Evolutionary conservation across 306 rosid genomes (phyloP).

Genomic region (Crotalaria pallida): DNA sequence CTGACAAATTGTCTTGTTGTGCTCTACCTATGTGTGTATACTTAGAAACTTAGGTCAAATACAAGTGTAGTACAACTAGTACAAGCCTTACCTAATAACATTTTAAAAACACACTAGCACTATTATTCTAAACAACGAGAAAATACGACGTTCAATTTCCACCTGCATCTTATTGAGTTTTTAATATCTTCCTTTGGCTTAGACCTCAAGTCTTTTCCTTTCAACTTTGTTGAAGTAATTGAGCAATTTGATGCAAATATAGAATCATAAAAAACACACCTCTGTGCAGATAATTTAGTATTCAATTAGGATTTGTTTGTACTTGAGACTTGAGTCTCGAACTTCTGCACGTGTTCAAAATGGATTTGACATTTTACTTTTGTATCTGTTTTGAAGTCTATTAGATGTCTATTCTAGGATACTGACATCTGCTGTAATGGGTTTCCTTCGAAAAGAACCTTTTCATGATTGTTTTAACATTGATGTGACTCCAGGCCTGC

Average conservation of each 20-base stretch:
- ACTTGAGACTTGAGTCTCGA: background rate
- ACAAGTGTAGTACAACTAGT: background rate
- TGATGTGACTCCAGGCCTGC: constrained; percentile 35
- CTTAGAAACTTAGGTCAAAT: background rate
- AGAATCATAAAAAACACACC: background rate
- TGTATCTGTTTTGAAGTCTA: background rate
- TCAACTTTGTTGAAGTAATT: background rate
- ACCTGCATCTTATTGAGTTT: background rate
- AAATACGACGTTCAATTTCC: background rate
- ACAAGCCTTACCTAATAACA: background rate
- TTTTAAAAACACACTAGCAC: background rate
- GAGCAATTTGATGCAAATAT: background rate
- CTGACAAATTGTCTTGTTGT: background rate
- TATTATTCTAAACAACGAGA: background rate
- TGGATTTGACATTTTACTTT: background rate
- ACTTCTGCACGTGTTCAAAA: background rate
- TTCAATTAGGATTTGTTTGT: background rate
- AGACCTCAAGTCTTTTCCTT: background rate
- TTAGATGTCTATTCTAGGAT: background rate
- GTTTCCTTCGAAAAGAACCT: background rate
- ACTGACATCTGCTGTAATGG: background rate
- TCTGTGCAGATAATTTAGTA: background rate
- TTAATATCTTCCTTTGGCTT: background rate
- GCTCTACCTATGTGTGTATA: background rate
- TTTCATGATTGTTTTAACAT: constrained; percentile 18